Evolutionary conservation across 106 monocot species (phyloP).

Genomic region (Dendrobium officinale): DNA sequence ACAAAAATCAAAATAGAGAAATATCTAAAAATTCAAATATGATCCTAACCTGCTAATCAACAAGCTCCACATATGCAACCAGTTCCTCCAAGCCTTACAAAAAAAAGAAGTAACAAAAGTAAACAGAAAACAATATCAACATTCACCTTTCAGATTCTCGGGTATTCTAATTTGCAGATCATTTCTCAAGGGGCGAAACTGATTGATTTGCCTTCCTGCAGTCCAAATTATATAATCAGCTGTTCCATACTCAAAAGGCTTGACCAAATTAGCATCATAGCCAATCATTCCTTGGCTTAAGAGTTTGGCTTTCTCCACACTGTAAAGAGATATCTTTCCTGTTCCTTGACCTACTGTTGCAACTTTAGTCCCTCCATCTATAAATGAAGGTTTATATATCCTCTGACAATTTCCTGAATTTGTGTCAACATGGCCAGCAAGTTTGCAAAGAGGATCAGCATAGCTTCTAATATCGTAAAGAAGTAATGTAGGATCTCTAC

Average conservation of each 20-base stretch:
- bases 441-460: constrained; percentile 12
- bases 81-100: no score
- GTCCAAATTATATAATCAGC: constrained; percentile 17
- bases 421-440: constrained; percentile 24
- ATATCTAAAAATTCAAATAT: no score
- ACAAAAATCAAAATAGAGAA: no score
- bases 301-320: constrained; percentile 18
- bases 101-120: neutral
- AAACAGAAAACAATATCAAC: neutral
- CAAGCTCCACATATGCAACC: no score
- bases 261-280: constrained; percentile 37
- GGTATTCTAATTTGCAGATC: neutral
- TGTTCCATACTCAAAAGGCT: neutral
- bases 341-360: constrained; percentile 37
- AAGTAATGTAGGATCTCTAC: constrained; percentile 30
- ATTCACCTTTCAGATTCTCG: neutral
- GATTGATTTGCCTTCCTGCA: constrained; percentile 17
- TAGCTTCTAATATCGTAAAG: constrained; percentile 37
- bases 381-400: constrained; percentile 34
- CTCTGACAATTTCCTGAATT: neutral
- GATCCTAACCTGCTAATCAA: no score
- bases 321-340: constrained; percentile 24
- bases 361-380: constrained; percentile 18
- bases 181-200: neutral
- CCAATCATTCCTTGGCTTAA: constrained; percentile 27